A percentile compares a stretch with the other conserved stretches of the same genome.
Conservation (phyloP, 768 basidiomycete species). For the Asterophora parasitica region DNA sequence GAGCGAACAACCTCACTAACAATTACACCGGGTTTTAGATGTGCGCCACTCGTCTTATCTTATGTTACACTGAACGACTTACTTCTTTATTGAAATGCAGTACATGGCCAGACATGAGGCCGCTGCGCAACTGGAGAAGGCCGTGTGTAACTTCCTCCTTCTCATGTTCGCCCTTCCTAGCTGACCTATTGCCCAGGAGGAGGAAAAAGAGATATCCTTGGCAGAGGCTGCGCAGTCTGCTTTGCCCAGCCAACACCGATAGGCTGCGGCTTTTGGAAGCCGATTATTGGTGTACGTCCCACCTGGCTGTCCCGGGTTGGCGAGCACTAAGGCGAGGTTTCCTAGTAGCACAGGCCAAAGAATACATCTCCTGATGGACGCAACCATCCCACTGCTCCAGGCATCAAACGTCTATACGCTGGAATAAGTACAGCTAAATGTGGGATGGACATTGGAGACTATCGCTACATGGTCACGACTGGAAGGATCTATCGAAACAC, state of each 20-base stretch:
- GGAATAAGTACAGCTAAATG: neutral
- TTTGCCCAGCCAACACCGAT: conserved; percentile 10
- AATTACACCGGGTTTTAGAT: conserved; percentile 18
- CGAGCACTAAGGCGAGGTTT: too few relatives aligned
- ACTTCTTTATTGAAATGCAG: conserved; percentile 14
- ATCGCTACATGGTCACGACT: conserved; percentile 4
- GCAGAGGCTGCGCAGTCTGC: conserved; percentile 39
- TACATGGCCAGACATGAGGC: conserved; percentile 30
- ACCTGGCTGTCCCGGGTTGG: too few relatives aligned
- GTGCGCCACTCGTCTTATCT: conserved; percentile 20
- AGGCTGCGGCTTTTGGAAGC: neutral
- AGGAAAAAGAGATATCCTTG: conserved; percentile 33
- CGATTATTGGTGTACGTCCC: too few relatives aligned
- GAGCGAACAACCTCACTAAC: conserved; percentile 1
- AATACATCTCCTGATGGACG: too few relatives aligned
- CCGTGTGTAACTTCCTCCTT: conserved; percentile 18
- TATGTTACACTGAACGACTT: neutral
- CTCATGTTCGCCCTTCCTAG: neutral
- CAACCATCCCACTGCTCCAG: too few relatives aligned
- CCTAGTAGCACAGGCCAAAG: too few relatives aligned
- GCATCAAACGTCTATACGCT: too few relatives aligned
- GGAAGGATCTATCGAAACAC: neutral
- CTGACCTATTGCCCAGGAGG: conserved; percentile 25
- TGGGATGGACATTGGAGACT: neutral
- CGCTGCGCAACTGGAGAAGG: conserved; percentile 22